A percentile compares a stretch with the other conserved stretches of the same genome.
Conservation (phyloP, 2,329 filamentous ascomycete species). For the Pseudogymnoascus sp. region DNA sequence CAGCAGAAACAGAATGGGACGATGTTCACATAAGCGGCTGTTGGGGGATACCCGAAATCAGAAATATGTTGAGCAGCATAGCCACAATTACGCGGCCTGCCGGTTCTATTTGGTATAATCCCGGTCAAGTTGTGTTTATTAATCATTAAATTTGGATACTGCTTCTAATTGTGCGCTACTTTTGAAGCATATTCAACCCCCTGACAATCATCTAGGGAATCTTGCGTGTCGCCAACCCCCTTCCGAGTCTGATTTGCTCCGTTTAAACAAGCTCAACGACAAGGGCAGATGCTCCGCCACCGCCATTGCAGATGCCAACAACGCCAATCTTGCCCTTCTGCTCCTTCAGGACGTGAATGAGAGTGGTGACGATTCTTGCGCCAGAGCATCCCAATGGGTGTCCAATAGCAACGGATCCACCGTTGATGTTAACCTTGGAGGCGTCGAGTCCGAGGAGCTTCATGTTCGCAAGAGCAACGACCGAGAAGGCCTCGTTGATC, state of each 20-base stretch:
- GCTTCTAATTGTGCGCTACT: constrained; percentile 9
- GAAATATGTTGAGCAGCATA: neutral
- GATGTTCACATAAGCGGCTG: neutral
- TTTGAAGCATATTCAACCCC: constrained; percentile 7
- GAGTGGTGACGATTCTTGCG: constrained; percentile 83
- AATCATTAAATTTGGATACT: constrained; percentile 8
- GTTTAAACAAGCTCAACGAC: constrained; percentile 59
- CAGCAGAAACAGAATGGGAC: neutral
- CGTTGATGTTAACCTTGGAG: constrained; percentile 90
- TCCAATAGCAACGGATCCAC: constrained; percentile 89
- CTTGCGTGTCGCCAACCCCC: constrained; percentile 1
- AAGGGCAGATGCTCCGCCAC: constrained; percentile 87
- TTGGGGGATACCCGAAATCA: neutral
- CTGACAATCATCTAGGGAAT: neutral
- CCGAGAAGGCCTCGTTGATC: constrained; percentile 99
- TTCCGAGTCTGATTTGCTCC: neutral
- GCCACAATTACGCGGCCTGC: constrained; percentile 2
- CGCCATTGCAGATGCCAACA: constrained; percentile 96
- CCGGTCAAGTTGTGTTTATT: constrained; percentile 1
- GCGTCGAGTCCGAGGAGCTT: constrained; percentile 74
- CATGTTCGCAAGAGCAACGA: constrained; percentile 92
- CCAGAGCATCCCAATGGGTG: constrained; percentile 92
- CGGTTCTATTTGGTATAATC: neutral
- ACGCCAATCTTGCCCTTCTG: constrained; percentile 91
- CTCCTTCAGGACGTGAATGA: constrained; percentile 80